A percentile compares a stretch with the other conserved stretches of the same genome.
These are phyloP conservation scores for Vanderwaltozyma polyspora DNA, from an alignment of 805 yeast species.

Conservation along the genomic window DNA sequence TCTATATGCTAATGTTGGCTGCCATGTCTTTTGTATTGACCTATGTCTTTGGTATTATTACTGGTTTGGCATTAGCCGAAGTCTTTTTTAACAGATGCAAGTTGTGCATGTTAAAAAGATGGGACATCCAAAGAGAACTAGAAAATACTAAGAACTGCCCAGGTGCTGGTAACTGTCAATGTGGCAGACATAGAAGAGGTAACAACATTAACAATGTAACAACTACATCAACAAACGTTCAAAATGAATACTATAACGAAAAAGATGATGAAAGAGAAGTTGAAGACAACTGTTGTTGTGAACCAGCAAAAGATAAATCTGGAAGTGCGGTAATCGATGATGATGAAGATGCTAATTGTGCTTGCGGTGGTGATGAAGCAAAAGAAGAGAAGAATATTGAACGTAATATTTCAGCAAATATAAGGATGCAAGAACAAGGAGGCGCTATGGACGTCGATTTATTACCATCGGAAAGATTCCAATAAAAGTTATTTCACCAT, in stretches of 20 bases:
- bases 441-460: constrained; percentile 24
- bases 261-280: neutral
- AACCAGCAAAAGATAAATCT: constrained; percentile 2
- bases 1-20: constrained; percentile 67
- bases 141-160: constrained; percentile 20
- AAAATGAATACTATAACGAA: too few relatives aligned
- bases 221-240: too few relatives aligned
- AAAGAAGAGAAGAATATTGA: constrained; percentile 15
- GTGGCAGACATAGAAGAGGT: constrained; percentile 17
- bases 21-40: constrained; percentile 60
- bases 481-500: neutral
- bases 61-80: constrained; percentile 63
- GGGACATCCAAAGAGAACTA: constrained; percentile 24
- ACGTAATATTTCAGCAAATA: constrained; percentile 15
- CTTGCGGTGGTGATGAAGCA: neutral
- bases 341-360: constrained; percentile 1
- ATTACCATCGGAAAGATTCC: constrained; percentile 14
- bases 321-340: too few relatives aligned
- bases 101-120: constrained; percentile 21
- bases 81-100: constrained; percentile 50
- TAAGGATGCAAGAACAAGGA: constrained; percentile 21
- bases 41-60: constrained; percentile 62
- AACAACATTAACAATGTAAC: neutral
- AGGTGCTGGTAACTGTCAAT: constrained; percentile 19
- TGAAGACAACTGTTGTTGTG: constrained; percentile 4